These are phyloP conservation scores for Aspergillus fumigatus DNA, from an alignment of 2,329 filamentous ascomycete genomes.

Conservation along the genomic window DNA sequence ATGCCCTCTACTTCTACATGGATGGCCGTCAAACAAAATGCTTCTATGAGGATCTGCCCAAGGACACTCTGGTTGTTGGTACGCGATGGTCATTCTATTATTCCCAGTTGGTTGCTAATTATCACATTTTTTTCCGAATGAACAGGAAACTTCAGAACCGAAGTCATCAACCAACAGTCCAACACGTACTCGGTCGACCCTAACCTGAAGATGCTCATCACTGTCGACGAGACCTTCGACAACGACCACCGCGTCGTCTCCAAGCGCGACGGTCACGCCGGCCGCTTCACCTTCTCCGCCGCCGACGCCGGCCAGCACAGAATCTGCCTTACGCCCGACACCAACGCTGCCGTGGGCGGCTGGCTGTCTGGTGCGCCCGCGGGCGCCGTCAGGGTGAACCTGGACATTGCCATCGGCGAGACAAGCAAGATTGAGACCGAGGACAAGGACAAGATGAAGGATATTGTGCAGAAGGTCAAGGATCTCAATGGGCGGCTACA, in stretches of 20 bases:
- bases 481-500: constrained; percentile 82
- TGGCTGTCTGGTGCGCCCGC: constrained; percentile 68
- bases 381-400: constrained; percentile 74
- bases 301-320: constrained; percentile 93
- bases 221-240: constrained; percentile 94
- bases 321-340: constrained; percentile 88
- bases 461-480: constrained; percentile 81
- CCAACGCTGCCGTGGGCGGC: constrained; percentile 59
- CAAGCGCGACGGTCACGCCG: constrained; percentile 68
- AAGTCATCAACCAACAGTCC: constrained; percentile 71
- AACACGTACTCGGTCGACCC: constrained; percentile 68
- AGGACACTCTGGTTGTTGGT: constrained; percentile 93
- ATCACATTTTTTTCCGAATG: not conserved
- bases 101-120: not conserved
- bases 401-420: constrained; percentile 92
- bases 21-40: constrained; percentile 83
- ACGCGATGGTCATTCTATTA: constrained; percentile 27
- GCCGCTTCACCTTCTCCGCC: constrained; percentile 93
- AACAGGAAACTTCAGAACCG: constrained; percentile 76
- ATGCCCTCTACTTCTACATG: constrained; percentile 93
- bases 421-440: constrained; percentile 88
- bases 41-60: constrained; percentile 97
- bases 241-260: constrained; percentile 94
- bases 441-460: constrained; percentile 88
- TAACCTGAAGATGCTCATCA: constrained; percentile 79